Percentiles rank a stretch among this genome's conserved stretches.
Conservation (phyloP, 192 early-diverging fungal genomes). For the Rhizoclosmatium sp. region DNA sequence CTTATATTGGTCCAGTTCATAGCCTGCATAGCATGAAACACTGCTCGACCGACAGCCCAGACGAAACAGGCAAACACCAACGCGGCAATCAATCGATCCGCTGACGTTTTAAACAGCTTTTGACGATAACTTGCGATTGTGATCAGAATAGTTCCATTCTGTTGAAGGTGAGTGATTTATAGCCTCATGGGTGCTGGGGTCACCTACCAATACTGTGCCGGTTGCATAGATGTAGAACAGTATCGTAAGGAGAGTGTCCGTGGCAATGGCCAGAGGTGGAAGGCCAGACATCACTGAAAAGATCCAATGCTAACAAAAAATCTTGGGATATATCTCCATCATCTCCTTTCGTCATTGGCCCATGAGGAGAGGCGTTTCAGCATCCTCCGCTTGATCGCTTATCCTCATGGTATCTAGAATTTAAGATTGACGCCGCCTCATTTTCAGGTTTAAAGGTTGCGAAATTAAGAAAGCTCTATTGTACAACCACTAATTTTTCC, state of each 20-base stretch:
- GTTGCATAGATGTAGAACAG: constrained; percentile 21
- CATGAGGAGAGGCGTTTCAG: too few species aligned
- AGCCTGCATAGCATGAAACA: background rate
- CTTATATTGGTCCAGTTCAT: background rate
- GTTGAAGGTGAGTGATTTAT: background rate
- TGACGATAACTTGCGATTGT: background rate
- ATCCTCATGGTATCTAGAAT: too few species aligned
- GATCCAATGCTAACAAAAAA: too few species aligned
- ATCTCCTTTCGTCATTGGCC: too few species aligned
- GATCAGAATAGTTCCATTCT: constrained; percentile 9
- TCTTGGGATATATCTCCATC: too few species aligned
- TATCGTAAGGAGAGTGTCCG: background rate
- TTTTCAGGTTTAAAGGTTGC: too few species aligned
- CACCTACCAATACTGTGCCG: background rate
- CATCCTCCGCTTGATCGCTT: too few species aligned
- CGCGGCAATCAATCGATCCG: constrained; percentile 12
- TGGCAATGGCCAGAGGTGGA: background rate
- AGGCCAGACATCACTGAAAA: background rate
- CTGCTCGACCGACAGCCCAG: constrained; percentile 10
- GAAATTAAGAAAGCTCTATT: too few species aligned
- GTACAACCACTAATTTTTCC: background rate
- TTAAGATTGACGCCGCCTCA: too few species aligned
- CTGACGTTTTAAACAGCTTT: background rate
- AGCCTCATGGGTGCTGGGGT: background rate
- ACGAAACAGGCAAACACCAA: constrained; percentile 24